A percentile compares a stretch with the other conserved stretches of the same genome.
Conservation (phyloP, 1,139 yeast genomes). For the Yamadazyma kanchanaburiensis region DNA sequence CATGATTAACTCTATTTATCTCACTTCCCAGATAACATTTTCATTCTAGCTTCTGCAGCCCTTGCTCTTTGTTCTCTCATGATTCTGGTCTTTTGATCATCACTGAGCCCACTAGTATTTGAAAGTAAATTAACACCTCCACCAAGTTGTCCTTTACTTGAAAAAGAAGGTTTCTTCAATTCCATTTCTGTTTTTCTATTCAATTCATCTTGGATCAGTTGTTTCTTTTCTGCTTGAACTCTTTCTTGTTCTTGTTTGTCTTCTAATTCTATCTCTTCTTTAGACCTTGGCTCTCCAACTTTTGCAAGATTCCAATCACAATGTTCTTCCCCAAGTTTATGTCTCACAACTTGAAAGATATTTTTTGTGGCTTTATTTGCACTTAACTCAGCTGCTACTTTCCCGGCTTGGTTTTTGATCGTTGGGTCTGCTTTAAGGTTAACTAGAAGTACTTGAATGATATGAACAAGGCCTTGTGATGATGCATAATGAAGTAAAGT, state of each 20-base stretch:
- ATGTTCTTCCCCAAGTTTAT: slow-evolving; percentile 60
- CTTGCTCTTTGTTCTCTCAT: slow-evolving; percentile 95
- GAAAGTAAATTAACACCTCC: slow-evolving; percentile 17
- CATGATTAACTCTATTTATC: too few relatives aligned
- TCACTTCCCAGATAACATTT: too few relatives aligned
- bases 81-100: slow-evolving; percentile 68
- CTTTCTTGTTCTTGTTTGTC: slow-evolving; percentile 31
- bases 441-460: slow-evolving; percentile 62
- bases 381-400: slow-evolving; percentile 54
- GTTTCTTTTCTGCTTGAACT: slow-evolving; percentile 33
- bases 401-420: slow-evolving; percentile 47
- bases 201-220: slow-evolving; percentile 37
- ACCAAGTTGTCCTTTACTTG: slow-evolving; percentile 27
- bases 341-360: slow-evolving; percentile 69
- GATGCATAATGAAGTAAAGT: slow-evolving; percentile 81
- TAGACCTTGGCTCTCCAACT: slow-evolving; percentile 63
- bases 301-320: slow-evolving; percentile 70
- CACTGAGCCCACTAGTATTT: slow-evolving; percentile 40
- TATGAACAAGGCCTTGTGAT: slow-evolving; percentile 60
- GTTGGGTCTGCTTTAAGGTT: slow-evolving; percentile 74
- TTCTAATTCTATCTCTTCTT: slow-evolving; percentile 55
- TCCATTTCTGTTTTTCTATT: slow-evolving; percentile 38
- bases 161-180: slow-evolving; percentile 29
- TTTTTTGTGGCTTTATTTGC: slow-evolving; percentile 41
- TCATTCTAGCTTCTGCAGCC: slow-evolving; percentile 90